Evolutionary conservation across 148 eudicot genomes (phyloP).

Genomic region (Vaccinium myrtillus): DNA sequence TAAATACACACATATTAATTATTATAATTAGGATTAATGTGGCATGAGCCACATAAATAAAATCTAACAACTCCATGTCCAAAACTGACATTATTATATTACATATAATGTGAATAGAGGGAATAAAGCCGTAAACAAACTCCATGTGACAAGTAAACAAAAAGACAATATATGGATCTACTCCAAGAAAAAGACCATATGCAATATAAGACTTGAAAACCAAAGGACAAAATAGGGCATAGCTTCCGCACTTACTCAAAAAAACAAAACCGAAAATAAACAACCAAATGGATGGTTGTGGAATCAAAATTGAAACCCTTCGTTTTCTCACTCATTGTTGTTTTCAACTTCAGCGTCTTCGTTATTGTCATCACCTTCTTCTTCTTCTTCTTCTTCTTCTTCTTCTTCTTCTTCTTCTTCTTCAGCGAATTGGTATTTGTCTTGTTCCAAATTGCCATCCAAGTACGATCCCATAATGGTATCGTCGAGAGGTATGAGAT

Average conservation of each 20-base stretch:
- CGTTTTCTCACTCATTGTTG: not conserved
- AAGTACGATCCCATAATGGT: not conserved
- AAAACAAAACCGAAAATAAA: not conserved
- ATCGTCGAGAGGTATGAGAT: slow-evolving; percentile 5
- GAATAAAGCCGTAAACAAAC: not conserved
- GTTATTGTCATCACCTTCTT: not conserved
- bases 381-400: not conserved
- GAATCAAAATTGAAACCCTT: not conserved
- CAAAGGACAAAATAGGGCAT: not conserved
- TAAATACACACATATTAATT: too few relatives aligned
- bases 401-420: not conserved
- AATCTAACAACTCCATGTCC: too few relatives aligned
- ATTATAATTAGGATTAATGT: too few relatives aligned
- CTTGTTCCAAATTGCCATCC: not conserved
- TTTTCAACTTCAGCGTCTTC: not conserved
- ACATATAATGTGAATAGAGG: not conserved
- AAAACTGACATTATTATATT: too few relatives aligned
- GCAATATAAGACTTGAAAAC: not conserved
- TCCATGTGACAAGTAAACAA: too few relatives aligned
- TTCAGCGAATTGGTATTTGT: not conserved
- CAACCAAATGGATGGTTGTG: not conserved
- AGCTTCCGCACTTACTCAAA: not conserved
- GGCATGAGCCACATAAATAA: too few relatives aligned
- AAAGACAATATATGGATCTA: not conserved
- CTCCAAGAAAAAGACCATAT: not conserved